Evolutionary conservation across 1,284 basidiomycete genomes (phyloP).

Genomic region (Crepidotus sp.): DNA sequence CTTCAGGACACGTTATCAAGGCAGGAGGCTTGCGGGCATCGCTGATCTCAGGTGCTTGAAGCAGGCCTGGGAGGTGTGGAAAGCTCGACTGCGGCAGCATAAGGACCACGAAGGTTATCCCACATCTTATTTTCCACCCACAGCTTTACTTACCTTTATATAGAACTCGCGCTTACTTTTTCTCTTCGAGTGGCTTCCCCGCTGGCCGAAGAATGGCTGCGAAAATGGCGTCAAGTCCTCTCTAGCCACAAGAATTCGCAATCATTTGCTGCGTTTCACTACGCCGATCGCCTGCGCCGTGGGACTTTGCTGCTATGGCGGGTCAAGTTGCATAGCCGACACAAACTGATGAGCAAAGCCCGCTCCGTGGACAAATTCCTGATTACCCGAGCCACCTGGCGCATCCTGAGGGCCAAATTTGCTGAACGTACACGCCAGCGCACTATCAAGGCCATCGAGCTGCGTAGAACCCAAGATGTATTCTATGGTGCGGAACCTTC

Average conservation of each 20-base stretch:
- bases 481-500: slow-evolving; percentile 38
- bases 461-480: slow-evolving; percentile 27
- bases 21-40: slow-evolving; percentile 50
- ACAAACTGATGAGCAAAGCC: slow-evolving; percentile 50
- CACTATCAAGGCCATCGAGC: slow-evolving; percentile 38
- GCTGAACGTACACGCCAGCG: slow-evolving; percentile 40
- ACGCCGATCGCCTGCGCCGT: slow-evolving; percentile 37
- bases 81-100: slow-evolving; percentile 34
- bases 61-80: slow-evolving; percentile 48
- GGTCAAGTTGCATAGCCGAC: slow-evolving; percentile 40
- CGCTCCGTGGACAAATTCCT: slow-evolving; percentile 50
- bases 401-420: slow-evolving; percentile 41
- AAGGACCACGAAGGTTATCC: slow-evolving; percentile 38
- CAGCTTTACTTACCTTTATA: slow-evolving; percentile 6
- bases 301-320: slow-evolving; percentile 51
- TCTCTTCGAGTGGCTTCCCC: slow-evolving; percentile 36
- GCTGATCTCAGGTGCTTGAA: slow-evolving; percentile 38
- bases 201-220: slow-evolving; percentile 32
- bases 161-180: slow-evolving; percentile 50
- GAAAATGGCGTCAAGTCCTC: slow-evolving; percentile 41
- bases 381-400: slow-evolving; percentile 42
- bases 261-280: slow-evolving; percentile 42
- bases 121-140: neutral
- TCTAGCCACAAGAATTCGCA: slow-evolving; percentile 42
- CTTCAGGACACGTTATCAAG: slow-evolving; percentile 67